Conservation (phyloP, 805 yeast species). For the Saccharomycopsis vini region DNA sequence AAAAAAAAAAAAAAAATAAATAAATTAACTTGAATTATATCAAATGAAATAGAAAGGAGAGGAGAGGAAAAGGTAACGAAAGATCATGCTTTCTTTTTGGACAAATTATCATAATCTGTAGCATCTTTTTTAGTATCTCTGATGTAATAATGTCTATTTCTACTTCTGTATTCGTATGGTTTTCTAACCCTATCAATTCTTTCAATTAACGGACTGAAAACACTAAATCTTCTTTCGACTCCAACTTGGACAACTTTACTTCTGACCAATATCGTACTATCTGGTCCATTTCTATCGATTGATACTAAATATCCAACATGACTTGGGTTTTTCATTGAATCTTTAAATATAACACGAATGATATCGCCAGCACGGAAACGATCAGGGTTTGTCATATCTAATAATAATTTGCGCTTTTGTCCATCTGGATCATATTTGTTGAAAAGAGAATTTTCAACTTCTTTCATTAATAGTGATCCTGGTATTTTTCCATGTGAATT, state of each 20-base stretch:
- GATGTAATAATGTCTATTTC: conserved; percentile 86
- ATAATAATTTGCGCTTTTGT: conserved; percentile 47
- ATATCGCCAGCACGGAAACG: conserved; percentile 70
- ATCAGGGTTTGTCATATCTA: conserved; percentile 38
- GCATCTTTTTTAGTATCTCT: conserved; percentile 73
- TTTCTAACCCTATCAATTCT: conserved; percentile 71
- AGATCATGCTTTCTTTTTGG: conserved; percentile 2
- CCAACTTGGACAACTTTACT: conserved; percentile 77
- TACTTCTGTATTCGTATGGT: conserved; percentile 61
- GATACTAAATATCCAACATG: conserved; percentile 76
- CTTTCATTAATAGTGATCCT: conserved; percentile 8
- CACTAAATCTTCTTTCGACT: conserved; percentile 72
- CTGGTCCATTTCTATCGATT: conserved; percentile 61
- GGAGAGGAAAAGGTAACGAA: too few species aligned
- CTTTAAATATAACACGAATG: conserved; percentile 62
- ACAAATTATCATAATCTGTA: conserved; percentile 46
- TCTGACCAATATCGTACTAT: conserved; percentile 71
- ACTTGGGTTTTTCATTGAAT: conserved; percentile 46
- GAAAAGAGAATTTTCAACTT: conserved; percentile 41
- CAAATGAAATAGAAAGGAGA: too few species aligned
- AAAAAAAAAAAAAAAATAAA: background rate
- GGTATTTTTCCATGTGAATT: conserved; percentile 10
- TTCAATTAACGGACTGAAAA: conserved; percentile 71
- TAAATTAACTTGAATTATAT: background rate
- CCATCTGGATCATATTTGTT: conserved; percentile 65